Evolutionary conservation across 1,284 basidiomycete genomes (phyloP).

Genomic region (Sporisorium reilianum): DNA sequence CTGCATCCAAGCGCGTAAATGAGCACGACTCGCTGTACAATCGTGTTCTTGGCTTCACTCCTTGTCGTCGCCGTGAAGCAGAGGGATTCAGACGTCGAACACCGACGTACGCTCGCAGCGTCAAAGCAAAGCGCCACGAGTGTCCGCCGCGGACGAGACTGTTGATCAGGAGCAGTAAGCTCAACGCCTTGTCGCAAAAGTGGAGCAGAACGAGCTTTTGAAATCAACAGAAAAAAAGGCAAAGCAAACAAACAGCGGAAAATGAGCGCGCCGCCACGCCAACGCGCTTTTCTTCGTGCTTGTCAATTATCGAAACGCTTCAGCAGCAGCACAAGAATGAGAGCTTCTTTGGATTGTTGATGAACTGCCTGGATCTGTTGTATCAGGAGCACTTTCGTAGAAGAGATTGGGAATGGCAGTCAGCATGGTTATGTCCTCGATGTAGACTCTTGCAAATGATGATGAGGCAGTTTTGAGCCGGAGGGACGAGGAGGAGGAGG

Average conservation of each 20-base stretch:
- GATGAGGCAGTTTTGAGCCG: not conserved
- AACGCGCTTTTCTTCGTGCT: conserved; percentile 18
- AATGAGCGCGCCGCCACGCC: conserved; percentile 6
- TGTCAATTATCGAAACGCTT: conserved; percentile 6
- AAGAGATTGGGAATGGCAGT: too few species aligned
- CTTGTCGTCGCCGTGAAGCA: not conserved
- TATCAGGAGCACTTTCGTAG: too few species aligned
- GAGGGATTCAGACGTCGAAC: not conserved
- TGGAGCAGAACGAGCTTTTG: not conserved
- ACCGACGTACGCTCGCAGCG: too few species aligned
- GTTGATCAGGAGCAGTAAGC: not conserved
- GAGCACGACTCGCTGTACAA: not conserved
- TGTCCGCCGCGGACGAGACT: too few species aligned
- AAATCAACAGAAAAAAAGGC: not conserved
- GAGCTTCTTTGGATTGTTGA: too few species aligned
- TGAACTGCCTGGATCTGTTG: not conserved
- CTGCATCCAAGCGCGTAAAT: conserved; percentile 12
- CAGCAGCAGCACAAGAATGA: not conserved
- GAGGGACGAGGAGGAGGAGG: not conserved
- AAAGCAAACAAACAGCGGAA: conserved; percentile 1
- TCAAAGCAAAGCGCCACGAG: not conserved
- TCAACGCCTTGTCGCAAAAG: conserved; percentile 7
- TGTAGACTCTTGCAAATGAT: too few species aligned
- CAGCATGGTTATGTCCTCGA: too few species aligned
- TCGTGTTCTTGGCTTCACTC: not conserved